Base-by-base conservation (phyloP, 495 filamentous ascomycete genomes). In the Staphylotrichum longicolle region DNA sequence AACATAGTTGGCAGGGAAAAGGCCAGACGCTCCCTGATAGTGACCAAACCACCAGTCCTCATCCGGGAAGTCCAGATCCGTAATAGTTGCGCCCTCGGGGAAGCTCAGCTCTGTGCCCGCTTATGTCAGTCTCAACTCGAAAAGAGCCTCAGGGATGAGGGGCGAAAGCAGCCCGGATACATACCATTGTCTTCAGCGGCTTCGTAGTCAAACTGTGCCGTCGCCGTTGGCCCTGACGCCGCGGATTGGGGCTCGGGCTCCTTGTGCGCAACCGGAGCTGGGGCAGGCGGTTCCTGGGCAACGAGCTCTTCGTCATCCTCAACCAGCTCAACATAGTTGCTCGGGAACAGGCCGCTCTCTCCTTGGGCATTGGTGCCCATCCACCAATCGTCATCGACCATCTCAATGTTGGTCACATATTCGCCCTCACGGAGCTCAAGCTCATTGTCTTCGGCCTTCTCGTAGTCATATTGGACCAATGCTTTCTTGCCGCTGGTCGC, bases 301-400 rank as follows among this genome's bases (percentile, higher is more conserved):
- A 63, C 56, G 54, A 70, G 44, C 35, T 10, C 52, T 37, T 71
- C 79, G 15, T 76, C 76, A 33, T 80, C 84, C 30, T 89, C 88
- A 40, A 93, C 77, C 34, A 96, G 73, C 68, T 97, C 91, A 34
- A 98, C 95, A 62, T 98, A 99, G 75, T 96, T 97, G 72, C 90
- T 93, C 0, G 94, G 94, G 79, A 99, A 99, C 35, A 98, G 79
- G 7, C 94, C 94, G 39, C 78, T 83, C 69, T 97, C 90, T 59
- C 94, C 95, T 53, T 74, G 78, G 6, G 76, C 68, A 72, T 97
- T 98, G 58, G 86, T 86, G 10, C 94, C 94, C 82, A 94, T 86
- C 94, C 94, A 99, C 94, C 94, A 99, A 70, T 98, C 93, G 50
- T 84, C 83, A 63, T 98, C 95, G 2, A 98, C 91, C 91, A 96